phyloP scores from a whole-genome alignment of 345 rosid genomes.

The Gossypium arboreum region DNA sequence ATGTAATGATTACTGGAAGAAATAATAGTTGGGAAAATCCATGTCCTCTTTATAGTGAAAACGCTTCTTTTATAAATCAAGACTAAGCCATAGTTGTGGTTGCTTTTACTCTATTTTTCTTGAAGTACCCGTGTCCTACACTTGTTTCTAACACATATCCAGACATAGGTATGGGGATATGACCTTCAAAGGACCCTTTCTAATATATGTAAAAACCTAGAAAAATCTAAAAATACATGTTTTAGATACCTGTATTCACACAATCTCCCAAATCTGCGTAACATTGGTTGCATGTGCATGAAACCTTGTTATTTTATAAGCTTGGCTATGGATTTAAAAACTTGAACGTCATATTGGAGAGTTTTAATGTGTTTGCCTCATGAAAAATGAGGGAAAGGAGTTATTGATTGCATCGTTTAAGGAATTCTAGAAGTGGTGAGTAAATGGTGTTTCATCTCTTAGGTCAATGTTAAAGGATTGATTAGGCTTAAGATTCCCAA shows the following conservation, averaged over 20 bases:
- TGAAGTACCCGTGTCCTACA: background rate
- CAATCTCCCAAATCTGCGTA: background rate
- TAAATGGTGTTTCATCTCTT: background rate
- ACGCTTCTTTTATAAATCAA: background rate
- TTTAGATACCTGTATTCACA: background rate
- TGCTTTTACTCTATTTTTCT: background rate
- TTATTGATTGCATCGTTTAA: background rate
- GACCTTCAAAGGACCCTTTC: background rate
- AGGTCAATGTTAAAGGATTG: background rate
- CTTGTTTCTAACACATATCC: background rate
- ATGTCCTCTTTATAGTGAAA: background rate
- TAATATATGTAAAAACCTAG: background rate
- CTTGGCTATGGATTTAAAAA: background rate
- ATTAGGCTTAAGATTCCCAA: background rate
- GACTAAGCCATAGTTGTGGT: background rate
- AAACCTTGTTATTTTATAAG: conserved; percentile 2
- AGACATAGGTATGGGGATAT: background rate
- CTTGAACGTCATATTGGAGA: background rate
- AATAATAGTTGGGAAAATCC: conserved; percentile 5
- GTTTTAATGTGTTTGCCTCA: background rate
- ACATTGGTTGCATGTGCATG: background rate
- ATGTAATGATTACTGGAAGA: background rate
- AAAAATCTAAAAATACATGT: background rate
- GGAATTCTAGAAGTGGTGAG: conserved; percentile 8
- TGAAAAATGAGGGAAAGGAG: background rate